Percentiles rank a stretch among this genome's conserved stretches.
phyloP scores from a whole-genome alignment of 2,329 filamentous ascomycete species.

The Hypoxylon sp. region DNA sequence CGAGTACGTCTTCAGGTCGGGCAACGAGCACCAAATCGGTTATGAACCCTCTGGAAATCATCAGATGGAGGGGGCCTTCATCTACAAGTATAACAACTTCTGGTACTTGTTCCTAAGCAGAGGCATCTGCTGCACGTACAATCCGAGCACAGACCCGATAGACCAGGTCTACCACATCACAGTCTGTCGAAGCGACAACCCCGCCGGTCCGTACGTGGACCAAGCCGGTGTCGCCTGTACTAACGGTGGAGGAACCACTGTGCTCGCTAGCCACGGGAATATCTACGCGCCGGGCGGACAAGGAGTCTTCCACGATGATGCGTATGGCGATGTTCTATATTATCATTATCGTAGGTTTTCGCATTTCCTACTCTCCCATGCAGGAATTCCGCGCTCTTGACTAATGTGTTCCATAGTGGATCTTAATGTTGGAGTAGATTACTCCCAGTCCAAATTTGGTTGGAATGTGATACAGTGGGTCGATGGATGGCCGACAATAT shows the following conservation, averaged over 20 bases:
- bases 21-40: constrained; percentile 60
- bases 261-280: constrained; percentile 68
- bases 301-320: constrained; percentile 65
- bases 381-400: neutral
- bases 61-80: constrained; percentile 65
- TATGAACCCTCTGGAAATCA: constrained; percentile 63
- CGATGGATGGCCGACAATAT: constrained; percentile 57
- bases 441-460: constrained; percentile 58
- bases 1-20: constrained; percentile 45
- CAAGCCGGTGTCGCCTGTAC: constrained; percentile 64
- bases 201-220: constrained; percentile 67
- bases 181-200: constrained; percentile 66
- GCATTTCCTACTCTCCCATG: neutral
- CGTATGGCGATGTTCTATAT: constrained; percentile 67
- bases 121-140: constrained; percentile 70
- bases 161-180: constrained; percentile 73
- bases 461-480: constrained; percentile 58
- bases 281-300: constrained; percentile 75
- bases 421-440: constrained; percentile 62
- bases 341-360: constrained; percentile 65
- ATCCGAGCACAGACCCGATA: constrained; percentile 60
- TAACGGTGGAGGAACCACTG: constrained; percentile 67
- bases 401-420: constrained; percentile 53
- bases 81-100: constrained; percentile 65
- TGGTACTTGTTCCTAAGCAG: constrained; percentile 73